A percentile compares a stretch with the other conserved stretches of the same genome.
phyloP scores from a whole-genome alignment of 73 alveolate species.

The Halteria grandinella region DNA sequence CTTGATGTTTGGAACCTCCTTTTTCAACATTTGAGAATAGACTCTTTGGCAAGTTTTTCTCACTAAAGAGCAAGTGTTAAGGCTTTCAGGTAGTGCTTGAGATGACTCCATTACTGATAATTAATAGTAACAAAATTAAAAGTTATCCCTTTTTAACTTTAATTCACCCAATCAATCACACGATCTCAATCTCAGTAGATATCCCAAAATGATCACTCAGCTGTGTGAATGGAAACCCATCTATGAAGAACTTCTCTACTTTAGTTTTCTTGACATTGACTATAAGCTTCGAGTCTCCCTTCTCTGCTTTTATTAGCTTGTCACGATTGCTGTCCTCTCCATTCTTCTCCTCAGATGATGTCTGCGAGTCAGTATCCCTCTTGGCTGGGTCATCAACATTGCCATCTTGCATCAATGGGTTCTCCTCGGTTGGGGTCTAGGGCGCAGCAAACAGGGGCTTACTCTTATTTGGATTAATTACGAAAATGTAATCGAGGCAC shows the following conservation, averaged over 20 bases:
- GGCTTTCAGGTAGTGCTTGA: too few species aligned
- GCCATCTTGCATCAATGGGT: background rate
- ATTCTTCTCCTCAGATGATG: background rate
- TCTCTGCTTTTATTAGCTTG: background rate
- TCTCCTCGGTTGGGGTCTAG: too few species aligned
- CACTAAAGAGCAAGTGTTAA: too few species aligned
- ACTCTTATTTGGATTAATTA: constrained; percentile 75
- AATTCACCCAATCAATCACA: too few species aligned
- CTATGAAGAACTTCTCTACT: constrained; percentile 84
- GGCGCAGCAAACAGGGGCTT: too few species aligned
- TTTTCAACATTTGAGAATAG: too few species aligned
- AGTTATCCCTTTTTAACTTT: too few species aligned
- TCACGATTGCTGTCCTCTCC: background rate
- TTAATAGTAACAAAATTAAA: too few species aligned
- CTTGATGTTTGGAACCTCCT: too few species aligned
- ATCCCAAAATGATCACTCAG: constrained; percentile 94
- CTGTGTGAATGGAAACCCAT: constrained; percentile 77
- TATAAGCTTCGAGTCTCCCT: constrained; percentile 38
- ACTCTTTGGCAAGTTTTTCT: too few species aligned
- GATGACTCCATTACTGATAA: too few species aligned
- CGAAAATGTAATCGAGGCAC: constrained; percentile 84
- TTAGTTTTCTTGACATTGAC: constrained; percentile 55
- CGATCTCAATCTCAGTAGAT: constrained; percentile 19
- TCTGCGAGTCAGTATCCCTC: background rate
- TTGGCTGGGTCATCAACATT: background rate